Evolutionary conservation across 306 rosid species (phyloP), one percentile per base, ranked within the genome.

Genomic region (Sechiopsis laciniata): DNA sequence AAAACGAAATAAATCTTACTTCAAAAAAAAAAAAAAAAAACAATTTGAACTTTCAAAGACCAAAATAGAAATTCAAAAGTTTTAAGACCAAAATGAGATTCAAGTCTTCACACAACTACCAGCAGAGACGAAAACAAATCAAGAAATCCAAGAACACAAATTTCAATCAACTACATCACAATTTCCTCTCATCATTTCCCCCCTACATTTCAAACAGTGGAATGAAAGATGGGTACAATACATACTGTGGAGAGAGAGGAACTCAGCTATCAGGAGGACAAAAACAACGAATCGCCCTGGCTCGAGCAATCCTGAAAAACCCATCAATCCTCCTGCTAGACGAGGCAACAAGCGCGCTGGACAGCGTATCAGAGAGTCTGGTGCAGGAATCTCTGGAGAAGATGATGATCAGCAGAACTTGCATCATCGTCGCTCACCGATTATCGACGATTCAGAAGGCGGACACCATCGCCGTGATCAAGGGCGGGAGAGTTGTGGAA

Each of bases 331-430:
- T 94, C 7, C 88, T 94, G 10, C 82, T 94, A 12, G 97, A 94
- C 55, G 95, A 90, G 79, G 96, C 97, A 1, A 94, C 99, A 2
- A 87, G 97, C 79, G 98, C 96, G 76, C 95, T 90, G 55, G 98
- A 94, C 50, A 91, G 97, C 60, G 88, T 84, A 37, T 91, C 99
- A 13, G 97, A 89, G 80, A 84, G 83, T 10, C 76, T 85, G 26
- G 88, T 82, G 67, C 87, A 91, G 80, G 97, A 85, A 74, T 91
- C 96, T 32, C 84, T 91, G 16, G 94, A 91, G 76, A 91, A 89
- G 78, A 88, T 89, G 87, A 88, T 82, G 90, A 85, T 81, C 54
- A 88, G 82, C 32, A 86, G 94, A 80, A 89, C 94, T 69, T 87
- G 97, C 66, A 80, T 91, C 15, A 87, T 88, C 77, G 83, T 89